Evolutionary conservation across 345 rosid species (phyloP).

Genomic region (Crucihimalaya himalaica): DNA sequence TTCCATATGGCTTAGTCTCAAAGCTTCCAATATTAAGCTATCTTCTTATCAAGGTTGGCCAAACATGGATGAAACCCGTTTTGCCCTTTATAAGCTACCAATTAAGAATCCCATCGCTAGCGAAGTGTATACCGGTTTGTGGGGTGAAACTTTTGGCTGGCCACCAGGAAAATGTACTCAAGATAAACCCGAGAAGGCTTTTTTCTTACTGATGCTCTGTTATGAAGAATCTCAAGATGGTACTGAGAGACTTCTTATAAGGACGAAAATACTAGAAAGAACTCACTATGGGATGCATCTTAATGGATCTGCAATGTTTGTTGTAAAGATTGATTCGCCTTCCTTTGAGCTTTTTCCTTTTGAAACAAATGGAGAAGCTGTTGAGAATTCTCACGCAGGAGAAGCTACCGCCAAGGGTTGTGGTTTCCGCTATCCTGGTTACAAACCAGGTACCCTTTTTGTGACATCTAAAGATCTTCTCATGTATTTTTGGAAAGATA

Average conservation of each 20-base stretch:
- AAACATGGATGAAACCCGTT: constrained; percentile 58
- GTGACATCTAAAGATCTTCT: constrained; percentile 66
- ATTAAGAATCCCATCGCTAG: constrained; percentile 46
- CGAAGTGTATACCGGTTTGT: constrained; percentile 74
- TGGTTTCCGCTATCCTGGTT: constrained; percentile 88
- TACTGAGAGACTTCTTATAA: constrained; percentile 58
- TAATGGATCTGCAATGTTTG: constrained; percentile 88
- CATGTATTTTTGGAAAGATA: constrained; percentile 83
- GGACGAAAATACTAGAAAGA: constrained; percentile 87
- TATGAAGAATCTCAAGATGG: constrained; percentile 52
- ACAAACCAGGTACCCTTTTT: constrained; percentile 82
- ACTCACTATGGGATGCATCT: constrained; percentile 85
- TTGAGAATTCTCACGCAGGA: constrained; percentile 58
- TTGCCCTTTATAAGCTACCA: constrained; percentile 75
- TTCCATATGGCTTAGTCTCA: background rate
- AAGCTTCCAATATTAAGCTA: constrained; percentile 13
- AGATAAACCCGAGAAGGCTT: constrained; percentile 66
- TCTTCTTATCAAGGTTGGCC: constrained; percentile 76
- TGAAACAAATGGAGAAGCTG: constrained; percentile 59
- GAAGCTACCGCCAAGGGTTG: constrained; percentile 87
- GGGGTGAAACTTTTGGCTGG: constrained; percentile 95
- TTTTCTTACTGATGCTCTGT: constrained; percentile 72
- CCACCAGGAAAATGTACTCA: constrained; percentile 63
- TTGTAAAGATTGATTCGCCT: constrained; percentile 66
- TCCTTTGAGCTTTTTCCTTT: constrained; percentile 71